These are phyloP conservation scores for Aspergillus amoenus DNA, from an alignment of 2,329 filamentous ascomycete species.

Conservation along the genomic window DNA sequence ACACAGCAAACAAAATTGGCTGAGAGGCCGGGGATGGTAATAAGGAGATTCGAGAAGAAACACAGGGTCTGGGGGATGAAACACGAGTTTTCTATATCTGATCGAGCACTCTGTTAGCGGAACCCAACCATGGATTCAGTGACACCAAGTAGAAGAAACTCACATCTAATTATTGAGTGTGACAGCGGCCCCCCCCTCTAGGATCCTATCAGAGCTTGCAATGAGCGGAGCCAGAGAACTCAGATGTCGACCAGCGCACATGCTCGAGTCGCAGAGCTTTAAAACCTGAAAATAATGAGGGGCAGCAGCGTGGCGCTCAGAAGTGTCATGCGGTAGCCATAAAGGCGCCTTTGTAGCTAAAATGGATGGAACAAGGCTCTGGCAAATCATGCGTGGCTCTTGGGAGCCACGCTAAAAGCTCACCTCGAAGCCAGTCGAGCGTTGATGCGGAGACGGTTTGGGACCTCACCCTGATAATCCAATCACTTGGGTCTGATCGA, in stretches of 20 bases:
- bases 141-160: not conserved
- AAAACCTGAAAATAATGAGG: not conserved
- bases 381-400: not conserved
- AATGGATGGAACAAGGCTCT: not conserved
- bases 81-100: conserved; percentile 2
- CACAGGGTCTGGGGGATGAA: not conserved
- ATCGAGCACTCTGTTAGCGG: not conserved
- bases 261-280: not conserved
- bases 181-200: not conserved
- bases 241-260: conserved; percentile 4
- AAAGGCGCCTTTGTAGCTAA: not conserved
- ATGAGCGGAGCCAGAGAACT: not conserved
- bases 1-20: not conserved
- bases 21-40: not conserved
- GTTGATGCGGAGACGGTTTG: not conserved
- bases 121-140: not conserved
- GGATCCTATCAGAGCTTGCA: not conserved
- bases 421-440: not conserved
- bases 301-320: not conserved
- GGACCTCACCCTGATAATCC: conserved; percentile 1
- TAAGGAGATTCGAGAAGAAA: not conserved
- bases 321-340: conserved; percentile 3
- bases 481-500: conserved; percentile 8
- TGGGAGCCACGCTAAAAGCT: not conserved
- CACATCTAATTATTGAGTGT: not conserved